A percentile compares a stretch with the other conserved stretches of the same genome.
Evolutionary conservation across 208 protist species (phyloP).

Genomic region (Acanthamoeba sp.): DNA sequence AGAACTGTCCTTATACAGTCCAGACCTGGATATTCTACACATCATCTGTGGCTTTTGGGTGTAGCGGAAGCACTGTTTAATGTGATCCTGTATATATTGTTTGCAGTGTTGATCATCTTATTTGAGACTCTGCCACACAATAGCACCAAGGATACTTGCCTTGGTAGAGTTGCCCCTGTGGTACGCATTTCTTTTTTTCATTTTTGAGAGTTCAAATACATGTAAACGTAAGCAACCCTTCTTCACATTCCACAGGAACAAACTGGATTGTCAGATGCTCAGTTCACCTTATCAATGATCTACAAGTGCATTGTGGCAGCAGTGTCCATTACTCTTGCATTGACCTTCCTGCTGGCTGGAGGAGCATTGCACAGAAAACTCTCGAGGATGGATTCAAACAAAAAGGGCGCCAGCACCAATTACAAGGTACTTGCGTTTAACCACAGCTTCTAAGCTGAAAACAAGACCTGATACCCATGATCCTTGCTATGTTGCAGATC

Average conservation of each 20-base stretch:
- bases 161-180: not conserved
- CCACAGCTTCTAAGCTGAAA: too few relatives aligned
- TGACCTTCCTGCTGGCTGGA: not conserved
- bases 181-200: not conserved
- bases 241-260: not conserved
- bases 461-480: too few relatives aligned
- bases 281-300: not conserved
- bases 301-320: not conserved
- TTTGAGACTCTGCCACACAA: not conserved
- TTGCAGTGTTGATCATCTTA: not conserved
- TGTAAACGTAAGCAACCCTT: too few relatives aligned
- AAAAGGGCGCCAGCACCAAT: not conserved
- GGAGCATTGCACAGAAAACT: not conserved
- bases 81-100: not conserved
- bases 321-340: not conserved
- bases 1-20: not conserved
- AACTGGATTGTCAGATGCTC: not conserved
- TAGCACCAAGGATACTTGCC: not conserved
- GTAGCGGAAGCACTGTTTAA: not conserved
- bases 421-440: not conserved
- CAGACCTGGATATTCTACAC: too few relatives aligned
- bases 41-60: not conserved
- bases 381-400: not conserved
- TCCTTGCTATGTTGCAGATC: too few relatives aligned
- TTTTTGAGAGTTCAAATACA: too few relatives aligned